Base-by-base conservation (phyloP, 2,329 filamentous ascomycete genomes). In the Amesomyces nigricolor region DNA sequence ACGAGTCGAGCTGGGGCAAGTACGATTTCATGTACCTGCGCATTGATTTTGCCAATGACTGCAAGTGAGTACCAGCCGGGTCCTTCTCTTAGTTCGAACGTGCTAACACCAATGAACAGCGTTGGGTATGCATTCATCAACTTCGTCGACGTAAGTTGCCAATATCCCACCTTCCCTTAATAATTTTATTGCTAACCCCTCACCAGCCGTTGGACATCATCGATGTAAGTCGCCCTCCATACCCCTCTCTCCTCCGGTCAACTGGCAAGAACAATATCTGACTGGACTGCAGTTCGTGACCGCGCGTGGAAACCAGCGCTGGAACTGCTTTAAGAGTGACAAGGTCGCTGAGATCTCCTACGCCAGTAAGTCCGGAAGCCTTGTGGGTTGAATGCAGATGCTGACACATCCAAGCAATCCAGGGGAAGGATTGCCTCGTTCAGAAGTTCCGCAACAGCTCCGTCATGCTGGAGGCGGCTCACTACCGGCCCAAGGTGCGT, bases 101-200 rank as follows among this genome's bases (percentile, higher is more conserved):
- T 60, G 61, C 71, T 71, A 38, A 35, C 32, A 11, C 11, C 11
- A 7, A 35, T 68, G n/a, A 53, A 57, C 51, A 95, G 91, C 68
- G 92, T 97, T 56, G 94, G 94, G 45, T 97, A 97, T 71, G 92
- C 91, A 0, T 99, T 97, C 72, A 90, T 99, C 73, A 96, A 99
- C 71, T 96, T 97, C 64, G 81, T 85, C 43, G 85, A 91, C 68
- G 86, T 88, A 71, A 80, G 85, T 67, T 9, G 2, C 30, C 8
- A 17, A 13, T 8, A 1, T 11, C 11, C 9, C 32, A 29, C 66
- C 17, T 38, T 5, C 26, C 8, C 17, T 43, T 1, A 5, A 8
- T 52, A 19, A 22, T 39, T 29, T 32, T 13, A 19, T 49, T 59
- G 47, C 73, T 81, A 65, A 83, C 66, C 47, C 47, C 56, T 19